phyloP scores from a whole-genome alignment of 169 alveolate species.

The Perkinsus olseni region DNA sequence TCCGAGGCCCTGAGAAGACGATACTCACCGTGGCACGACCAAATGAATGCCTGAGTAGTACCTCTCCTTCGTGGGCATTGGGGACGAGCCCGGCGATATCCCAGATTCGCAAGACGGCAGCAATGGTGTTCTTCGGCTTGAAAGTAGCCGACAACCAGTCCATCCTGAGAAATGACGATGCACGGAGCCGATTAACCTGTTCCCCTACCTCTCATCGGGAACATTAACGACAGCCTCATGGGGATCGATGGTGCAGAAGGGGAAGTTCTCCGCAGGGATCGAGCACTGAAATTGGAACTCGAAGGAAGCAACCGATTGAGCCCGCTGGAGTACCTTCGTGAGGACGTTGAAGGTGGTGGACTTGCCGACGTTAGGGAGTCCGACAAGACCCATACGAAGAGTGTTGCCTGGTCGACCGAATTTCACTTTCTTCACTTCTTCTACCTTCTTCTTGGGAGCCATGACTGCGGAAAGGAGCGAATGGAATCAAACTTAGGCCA shows the following conservation, averaged over 20 bases:
- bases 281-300: not conserved
- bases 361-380: constrained; percentile 92
- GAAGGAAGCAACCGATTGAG: not conserved
- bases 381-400: constrained; percentile 92
- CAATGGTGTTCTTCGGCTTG: constrained; percentile 87
- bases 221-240: constrained; percentile 86
- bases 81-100: constrained; percentile 99
- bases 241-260: constrained; percentile 95
- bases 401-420: constrained; percentile 19
- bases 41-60: not conserved
- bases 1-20: constrained; percentile 80
- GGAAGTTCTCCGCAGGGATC: constrained; percentile 96
- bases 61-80: constrained; percentile 95
- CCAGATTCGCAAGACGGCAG: constrained; percentile 88
- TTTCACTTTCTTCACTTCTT: constrained; percentile 45
- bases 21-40: not conserved
- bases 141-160: constrained; percentile 82
- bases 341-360: constrained; percentile 84
- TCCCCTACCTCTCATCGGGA: constrained; percentile 1
- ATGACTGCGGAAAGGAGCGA: constrained; percentile 6
- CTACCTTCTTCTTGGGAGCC: constrained; percentile 68
- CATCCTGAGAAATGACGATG: constrained; percentile 53
- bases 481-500: not conserved
- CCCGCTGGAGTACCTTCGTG: constrained; percentile 61
- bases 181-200: not conserved